Evolutionary conservation across 371 early-diverging fungal genomes (phyloP).

Genomic region (Zancudomyces culisetae): DNA sequence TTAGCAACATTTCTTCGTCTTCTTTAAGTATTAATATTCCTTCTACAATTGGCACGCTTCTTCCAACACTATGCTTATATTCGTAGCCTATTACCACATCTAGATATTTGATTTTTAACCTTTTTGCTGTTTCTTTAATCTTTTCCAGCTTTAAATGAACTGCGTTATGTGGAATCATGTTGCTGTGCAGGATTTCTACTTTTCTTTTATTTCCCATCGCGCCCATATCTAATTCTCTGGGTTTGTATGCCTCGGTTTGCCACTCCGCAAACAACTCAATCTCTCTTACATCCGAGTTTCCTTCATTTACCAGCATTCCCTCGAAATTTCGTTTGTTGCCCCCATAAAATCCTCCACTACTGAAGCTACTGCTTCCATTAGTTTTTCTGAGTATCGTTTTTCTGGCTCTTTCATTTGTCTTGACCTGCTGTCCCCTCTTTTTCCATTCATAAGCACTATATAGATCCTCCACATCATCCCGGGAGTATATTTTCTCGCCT

Average conservation of each 20-base stretch:
- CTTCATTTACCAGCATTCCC: too few species aligned
- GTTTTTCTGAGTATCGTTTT: too few species aligned
- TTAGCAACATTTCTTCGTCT: neutral
- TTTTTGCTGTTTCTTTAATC: neutral
- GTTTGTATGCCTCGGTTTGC: too few species aligned
- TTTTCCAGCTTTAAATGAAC: neutral
- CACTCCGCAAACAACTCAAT: too few species aligned
- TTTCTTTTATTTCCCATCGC: neutral
- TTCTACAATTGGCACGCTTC: neutral
- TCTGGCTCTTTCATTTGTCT: too few species aligned
- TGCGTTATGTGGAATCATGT: neutral
- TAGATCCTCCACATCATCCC: neutral
- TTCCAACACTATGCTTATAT: neutral
- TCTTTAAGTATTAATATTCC: neutral
- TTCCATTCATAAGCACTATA: neutral
- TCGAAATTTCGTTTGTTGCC: too few species aligned
- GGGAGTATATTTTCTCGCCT: neutral
- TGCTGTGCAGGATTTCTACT: neutral
- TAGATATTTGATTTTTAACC: neutral
- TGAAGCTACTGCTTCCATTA: too few species aligned
- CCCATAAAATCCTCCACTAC: too few species aligned
- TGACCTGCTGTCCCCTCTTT: neutral
- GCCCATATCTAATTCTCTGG: neutral
- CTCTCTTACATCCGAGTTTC: too few species aligned
- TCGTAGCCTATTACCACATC: neutral